Percentiles rank a stretch among this genome's conserved stretches.
These are phyloP conservation scores for Scleroderma citrinum DNA, from an alignment of 768 basidiomycete genomes.

Conservation along the genomic window DNA sequence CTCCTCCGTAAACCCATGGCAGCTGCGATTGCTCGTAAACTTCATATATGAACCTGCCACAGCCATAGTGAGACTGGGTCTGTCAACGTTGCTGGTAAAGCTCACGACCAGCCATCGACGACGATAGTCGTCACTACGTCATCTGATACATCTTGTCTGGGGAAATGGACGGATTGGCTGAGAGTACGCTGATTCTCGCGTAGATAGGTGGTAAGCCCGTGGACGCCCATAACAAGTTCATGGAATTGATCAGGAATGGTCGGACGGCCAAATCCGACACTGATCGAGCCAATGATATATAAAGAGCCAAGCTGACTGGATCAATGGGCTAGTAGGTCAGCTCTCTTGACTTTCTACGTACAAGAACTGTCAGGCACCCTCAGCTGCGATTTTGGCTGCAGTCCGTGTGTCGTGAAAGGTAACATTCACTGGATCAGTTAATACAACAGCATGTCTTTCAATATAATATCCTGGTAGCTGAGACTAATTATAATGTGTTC, in stretches of 20 bases:
- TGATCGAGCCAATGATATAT: too few species aligned
- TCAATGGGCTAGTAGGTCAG: too few species aligned
- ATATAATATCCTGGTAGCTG: too few species aligned
- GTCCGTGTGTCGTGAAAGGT: too few species aligned
- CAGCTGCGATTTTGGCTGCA: too few species aligned
- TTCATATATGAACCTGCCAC: slow-evolving; percentile 67
- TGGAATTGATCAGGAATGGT: background rate
- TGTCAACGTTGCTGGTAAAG: slow-evolving; percentile 4
- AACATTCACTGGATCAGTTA: too few species aligned
- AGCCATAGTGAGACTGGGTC: slow-evolving; percentile 7
- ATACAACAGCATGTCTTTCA: too few species aligned
- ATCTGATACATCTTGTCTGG: background rate
- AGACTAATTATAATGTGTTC: too few species aligned
- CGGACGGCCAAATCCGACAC: background rate
- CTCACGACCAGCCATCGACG: slow-evolving; percentile 87
- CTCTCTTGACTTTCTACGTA: too few species aligned
- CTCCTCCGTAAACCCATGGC: slow-evolving; percentile 85
- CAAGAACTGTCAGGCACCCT: too few species aligned
- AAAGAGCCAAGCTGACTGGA: too few species aligned
- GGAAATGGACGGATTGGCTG: slow-evolving; percentile 32
- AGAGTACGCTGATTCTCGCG: slow-evolving; percentile 39
- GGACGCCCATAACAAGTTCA: slow-evolving; percentile 40
- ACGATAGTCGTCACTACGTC: slow-evolving; percentile 44
- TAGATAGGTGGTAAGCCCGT: slow-evolving; percentile 47
- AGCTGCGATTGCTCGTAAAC: slow-evolving; percentile 53